These are phyloP conservation scores for Cantharellus anzutake DNA, from an alignment of 768 basidiomycete species.

Conservation along the genomic window DNA sequence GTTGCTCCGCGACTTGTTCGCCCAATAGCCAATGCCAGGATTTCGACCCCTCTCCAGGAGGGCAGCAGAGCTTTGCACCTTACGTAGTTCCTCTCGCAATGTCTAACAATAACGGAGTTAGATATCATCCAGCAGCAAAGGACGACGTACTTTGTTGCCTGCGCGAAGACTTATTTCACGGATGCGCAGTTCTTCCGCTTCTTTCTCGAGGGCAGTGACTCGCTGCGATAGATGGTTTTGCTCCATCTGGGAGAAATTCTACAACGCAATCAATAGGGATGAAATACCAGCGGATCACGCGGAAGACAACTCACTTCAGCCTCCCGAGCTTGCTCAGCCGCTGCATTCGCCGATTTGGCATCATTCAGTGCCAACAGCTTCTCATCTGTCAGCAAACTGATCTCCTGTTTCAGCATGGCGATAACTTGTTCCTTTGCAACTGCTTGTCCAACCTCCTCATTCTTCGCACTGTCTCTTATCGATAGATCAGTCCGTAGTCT, in stretches of 20 bases:
- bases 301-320: slow-evolving; percentile 34
- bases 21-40: slow-evolving; percentile 91
- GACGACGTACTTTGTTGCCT: slow-evolving; percentile 51
- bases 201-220: slow-evolving; percentile 36
- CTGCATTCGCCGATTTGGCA: slow-evolving; percentile 20
- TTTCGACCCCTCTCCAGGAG: slow-evolving; percentile 79
- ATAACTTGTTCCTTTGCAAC: slow-evolving; percentile 29
- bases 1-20: slow-evolving; percentile 15
- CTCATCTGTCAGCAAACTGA: slow-evolving; percentile 31
- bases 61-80: slow-evolving; percentile 85
- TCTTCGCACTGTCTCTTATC: slow-evolving; percentile 36
- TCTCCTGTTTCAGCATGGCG: slow-evolving; percentile 14
- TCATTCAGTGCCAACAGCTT: slow-evolving; percentile 18
- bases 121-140: background rate
- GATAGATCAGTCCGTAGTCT: slow-evolving; percentile 41
- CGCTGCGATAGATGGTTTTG: slow-evolving; percentile 30
- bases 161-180: slow-evolving; percentile 51
- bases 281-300: background rate
- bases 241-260: slow-evolving; percentile 29
- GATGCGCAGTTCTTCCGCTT: slow-evolving; percentile 49
- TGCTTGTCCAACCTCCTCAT: slow-evolving; percentile 36
- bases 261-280: background rate
- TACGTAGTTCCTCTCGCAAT: slow-evolving; percentile 82
- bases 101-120: slow-evolving; percentile 27
- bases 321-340: slow-evolving; percentile 31